Evolutionary conservation across 1,284 basidiomycete species (phyloP), one percentile per base, ranked within the genome.

Genomic region (Malassezia sympodialis): DNA sequence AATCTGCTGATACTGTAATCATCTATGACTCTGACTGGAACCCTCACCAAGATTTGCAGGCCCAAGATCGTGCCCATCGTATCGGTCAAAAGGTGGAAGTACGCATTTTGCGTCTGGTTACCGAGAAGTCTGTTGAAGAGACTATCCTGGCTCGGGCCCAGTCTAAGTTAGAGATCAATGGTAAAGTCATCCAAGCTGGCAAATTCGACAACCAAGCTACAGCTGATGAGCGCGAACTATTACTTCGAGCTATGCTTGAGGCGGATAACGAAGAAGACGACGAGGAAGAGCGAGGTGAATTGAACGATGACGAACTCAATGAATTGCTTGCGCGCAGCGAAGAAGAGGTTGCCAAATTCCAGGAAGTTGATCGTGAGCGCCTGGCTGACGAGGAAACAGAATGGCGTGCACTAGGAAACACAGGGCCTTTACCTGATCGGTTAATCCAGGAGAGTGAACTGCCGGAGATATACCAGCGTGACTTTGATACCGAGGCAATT

Each of bases 1-100:
- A 96, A 77, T 94, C 90, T 4, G 94, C 94, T 49, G 94, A 99
- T 76, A 98, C 93, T 1, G 94, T 99, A 76, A 87, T 99, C 78
- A 96, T 99, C 84, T 93, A 77, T 61, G 89, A 82, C 31, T 60
- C 67, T 23, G 69, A 72, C 51, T 72, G 61, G 59, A 67, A 71
- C 49, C 65, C 63, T 44, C 67, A 78, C 65, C 76, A 77, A 62
- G 94, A 99, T 83, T 78, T 98, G 65, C 94, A 99, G 78, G 81
- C 81, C 2, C 80, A 81, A 66, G 80, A 81, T 48, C 75, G 89
- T 80, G 90, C 90, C 11, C 93, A 99, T 80, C 91, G 94, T 83
- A 98, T 98, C 70, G 94, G 94, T 60, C 94, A 99, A 75, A 99
- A 94, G 66, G 94, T 94, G 78, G 88, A 91, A 53, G 94, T 99